phyloP scores from a whole-genome alignment of 2,329 filamentous ascomycete species.

The Penicillium glabrum region DNA sequence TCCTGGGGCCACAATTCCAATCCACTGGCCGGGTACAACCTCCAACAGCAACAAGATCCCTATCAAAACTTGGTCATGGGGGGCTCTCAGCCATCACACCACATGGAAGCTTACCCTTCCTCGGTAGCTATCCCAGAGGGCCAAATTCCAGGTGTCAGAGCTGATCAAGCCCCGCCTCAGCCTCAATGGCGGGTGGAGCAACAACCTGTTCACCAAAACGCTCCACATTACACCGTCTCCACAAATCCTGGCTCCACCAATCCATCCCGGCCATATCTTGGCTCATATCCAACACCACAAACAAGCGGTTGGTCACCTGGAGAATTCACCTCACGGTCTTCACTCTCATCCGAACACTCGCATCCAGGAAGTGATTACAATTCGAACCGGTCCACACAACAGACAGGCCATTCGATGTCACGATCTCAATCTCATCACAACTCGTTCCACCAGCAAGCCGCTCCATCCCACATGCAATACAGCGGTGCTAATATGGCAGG shows the following conservation, averaged over 20 bases:
- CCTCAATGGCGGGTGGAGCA: constrained; percentile 16
- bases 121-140: not conserved
- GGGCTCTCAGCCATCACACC: constrained; percentile 1
- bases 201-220: not conserved
- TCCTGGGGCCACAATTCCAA: not conserved
- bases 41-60: constrained; percentile 1
- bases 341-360: constrained; percentile 2
- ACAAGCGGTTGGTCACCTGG: not conserved
- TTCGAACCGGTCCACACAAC: not conserved
- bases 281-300: constrained; percentile 7
- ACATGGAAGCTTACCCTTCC: not conserved
- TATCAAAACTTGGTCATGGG: not conserved
- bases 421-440: constrained; percentile 13
- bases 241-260: not conserved
- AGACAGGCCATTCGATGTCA: constrained; percentile 1
- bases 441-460: not conserved
- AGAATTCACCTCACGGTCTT: not conserved
- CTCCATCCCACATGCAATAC: constrained; percentile 8
- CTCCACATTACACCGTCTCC: not conserved
- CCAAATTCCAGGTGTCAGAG: not conserved
- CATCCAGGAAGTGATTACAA: not conserved
- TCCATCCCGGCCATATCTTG: constrained; percentile 5
- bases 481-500: constrained; percentile 10
- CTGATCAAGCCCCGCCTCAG: constrained; percentile 3
- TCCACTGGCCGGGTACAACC: not conserved